Conservation (phyloP, 129 eudicot species). For the Artemisia tridentata region DNA sequence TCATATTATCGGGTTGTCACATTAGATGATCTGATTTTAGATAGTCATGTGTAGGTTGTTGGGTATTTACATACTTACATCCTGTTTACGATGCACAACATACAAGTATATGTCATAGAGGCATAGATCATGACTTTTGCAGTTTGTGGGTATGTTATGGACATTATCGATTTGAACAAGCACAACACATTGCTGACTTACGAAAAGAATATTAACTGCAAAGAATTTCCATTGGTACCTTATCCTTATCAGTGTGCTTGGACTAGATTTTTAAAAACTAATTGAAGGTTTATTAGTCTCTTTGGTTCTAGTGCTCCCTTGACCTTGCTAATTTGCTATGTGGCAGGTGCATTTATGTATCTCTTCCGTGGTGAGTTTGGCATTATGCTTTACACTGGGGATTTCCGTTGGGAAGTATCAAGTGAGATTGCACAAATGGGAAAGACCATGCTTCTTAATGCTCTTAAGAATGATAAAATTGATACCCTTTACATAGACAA, state of each 20-base stretch:
- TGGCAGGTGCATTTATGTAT: slow-evolving; percentile 86
- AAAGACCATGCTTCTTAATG: slow-evolving; percentile 62
- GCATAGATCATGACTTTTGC: too few relatives aligned
- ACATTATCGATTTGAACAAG: too few relatives aligned
- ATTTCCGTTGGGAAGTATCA: slow-evolving; percentile 80
- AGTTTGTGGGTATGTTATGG: too few relatives aligned
- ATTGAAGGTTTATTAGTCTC: neutral
- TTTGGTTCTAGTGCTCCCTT: neutral
- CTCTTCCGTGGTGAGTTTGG: slow-evolving; percentile 89
- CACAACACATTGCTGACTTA: too few relatives aligned
- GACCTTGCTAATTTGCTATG: slow-evolving; percentile 7
- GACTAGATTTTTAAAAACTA: neutral
- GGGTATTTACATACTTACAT: too few relatives aligned
- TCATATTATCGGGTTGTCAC: too few relatives aligned
- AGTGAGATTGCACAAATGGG: slow-evolving; percentile 44
- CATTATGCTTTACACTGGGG: slow-evolving; percentile 75
- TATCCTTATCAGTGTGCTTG: neutral
- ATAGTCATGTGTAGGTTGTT: too few relatives aligned
- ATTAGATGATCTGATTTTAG: too few relatives aligned
- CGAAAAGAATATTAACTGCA: too few relatives aligned
- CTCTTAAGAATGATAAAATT: slow-evolving; percentile 51
- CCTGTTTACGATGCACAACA: too few relatives aligned
- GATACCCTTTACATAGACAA: slow-evolving; percentile 73
- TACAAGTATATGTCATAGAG: too few relatives aligned
- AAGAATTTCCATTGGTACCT: neutral